Conservation (phyloP, 2,329 filamentous ascomycete species). For the Pseudopyricularia javanii region DNA sequence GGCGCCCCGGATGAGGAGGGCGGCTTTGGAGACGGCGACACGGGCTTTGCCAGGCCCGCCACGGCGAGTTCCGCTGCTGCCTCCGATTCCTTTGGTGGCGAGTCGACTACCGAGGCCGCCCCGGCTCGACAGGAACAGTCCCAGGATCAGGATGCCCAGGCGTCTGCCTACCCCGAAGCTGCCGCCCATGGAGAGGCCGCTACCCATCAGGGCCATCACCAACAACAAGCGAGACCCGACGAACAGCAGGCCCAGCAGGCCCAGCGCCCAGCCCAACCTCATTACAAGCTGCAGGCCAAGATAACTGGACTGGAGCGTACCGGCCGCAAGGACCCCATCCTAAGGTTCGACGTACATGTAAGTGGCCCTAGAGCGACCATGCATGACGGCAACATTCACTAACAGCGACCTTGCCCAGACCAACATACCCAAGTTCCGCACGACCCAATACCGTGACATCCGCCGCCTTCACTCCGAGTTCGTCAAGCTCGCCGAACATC, state of each 20-base stretch:
- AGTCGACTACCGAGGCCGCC: slow-evolving; percentile 15
- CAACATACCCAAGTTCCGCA: slow-evolving; percentile 95
- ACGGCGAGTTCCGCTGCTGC: slow-evolving; percentile 26
- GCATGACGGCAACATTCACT: slow-evolving; percentile 11
- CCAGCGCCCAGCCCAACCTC: slow-evolving; percentile 48
- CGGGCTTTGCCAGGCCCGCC: slow-evolving; percentile 16
- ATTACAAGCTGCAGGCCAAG: slow-evolving; percentile 84
- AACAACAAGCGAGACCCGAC: slow-evolving; percentile 4
- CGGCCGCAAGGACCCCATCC: slow-evolving; percentile 87
- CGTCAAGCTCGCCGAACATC: slow-evolving; percentile 85
- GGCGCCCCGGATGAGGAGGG: slow-evolving; percentile 9
- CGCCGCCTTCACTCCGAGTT: slow-evolving; percentile 93
- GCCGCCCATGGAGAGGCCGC: slow-evolving; percentile 12
- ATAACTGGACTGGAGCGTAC: slow-evolving; percentile 87
- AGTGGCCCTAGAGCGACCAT: slow-evolving; percentile 17
- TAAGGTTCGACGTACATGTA: slow-evolving; percentile 96
- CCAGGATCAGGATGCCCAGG: slow-evolving; percentile 8
- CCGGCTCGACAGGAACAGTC: slow-evolving; percentile 6
- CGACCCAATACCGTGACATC: slow-evolving; percentile 95
- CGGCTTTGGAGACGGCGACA: slow-evolving; percentile 15
- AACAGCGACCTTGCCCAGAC: slow-evolving; percentile 44
- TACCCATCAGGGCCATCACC: slow-evolving; percentile 7
- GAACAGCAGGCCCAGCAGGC: slow-evolving; percentile 30
- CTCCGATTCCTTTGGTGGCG: slow-evolving; percentile 25
- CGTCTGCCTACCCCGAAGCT: slow-evolving; percentile 14